Percentiles rank a stretch among this genome's conserved stretches.
phyloP scores from a whole-genome alignment of 108 stramenopile species.

The Stephanodiscus triporus region DNA sequence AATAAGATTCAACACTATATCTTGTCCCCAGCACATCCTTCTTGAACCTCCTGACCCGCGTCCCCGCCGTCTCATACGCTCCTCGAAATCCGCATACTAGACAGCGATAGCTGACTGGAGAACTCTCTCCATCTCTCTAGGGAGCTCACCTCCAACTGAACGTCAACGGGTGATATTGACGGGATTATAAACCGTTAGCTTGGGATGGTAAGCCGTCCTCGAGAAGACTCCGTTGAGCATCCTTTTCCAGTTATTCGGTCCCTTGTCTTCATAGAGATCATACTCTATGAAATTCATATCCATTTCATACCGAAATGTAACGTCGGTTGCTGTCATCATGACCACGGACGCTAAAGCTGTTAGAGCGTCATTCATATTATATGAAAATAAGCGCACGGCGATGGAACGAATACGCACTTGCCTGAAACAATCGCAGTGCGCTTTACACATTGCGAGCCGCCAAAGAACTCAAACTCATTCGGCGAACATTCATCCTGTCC shows the following conservation, averaged over 20 bases:
- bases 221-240: slow-evolving; percentile 53
- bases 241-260: slow-evolving; percentile 42
- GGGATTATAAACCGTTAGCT: slow-evolving; percentile 56
- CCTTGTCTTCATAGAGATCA: slow-evolving; percentile 30
- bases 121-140: too few relatives aligned
- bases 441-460: slow-evolving; percentile 60
- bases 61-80: too few relatives aligned
- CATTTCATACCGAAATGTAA: slow-evolving; percentile 57
- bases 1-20: too few relatives aligned
- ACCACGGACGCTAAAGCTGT: too few relatives aligned
- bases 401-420: background rate
- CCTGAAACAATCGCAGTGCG: slow-evolving; percentile 54
- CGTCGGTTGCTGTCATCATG: slow-evolving; percentile 37
- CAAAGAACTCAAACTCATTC: slow-evolving; percentile 60
- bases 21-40: too few relatives aligned
- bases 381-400: background rate
- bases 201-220: slow-evolving; percentile 51
- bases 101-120: too few relatives aligned
- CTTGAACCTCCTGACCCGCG: too few relatives aligned
- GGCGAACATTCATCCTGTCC: slow-evolving; percentile 48
- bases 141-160: too few relatives aligned
- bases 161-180: slow-evolving; percentile 34
- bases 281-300: slow-evolving; percentile 33
- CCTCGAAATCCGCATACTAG: background rate
- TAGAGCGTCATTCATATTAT: background rate